A percentile compares a stretch with the other conserved stretches of the same genome.
Evolutionary conservation across 768 basidiomycete species (phyloP).

Genomic region (Plicaturopsis crispa): DNA sequence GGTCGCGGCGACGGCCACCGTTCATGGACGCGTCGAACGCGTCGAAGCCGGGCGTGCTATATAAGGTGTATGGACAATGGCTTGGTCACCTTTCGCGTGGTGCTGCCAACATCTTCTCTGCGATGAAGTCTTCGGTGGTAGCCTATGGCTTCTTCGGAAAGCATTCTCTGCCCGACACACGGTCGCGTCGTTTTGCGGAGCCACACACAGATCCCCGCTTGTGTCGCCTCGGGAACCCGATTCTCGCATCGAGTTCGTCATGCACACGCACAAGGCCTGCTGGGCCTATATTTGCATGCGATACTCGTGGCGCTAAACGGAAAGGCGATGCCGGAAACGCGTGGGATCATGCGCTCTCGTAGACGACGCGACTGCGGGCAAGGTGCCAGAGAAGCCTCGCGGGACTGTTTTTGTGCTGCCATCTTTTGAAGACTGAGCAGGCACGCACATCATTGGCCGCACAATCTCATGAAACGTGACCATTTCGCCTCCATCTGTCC

Average conservation of each 20-base stretch:
- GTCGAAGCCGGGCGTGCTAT: slow-evolving; percentile 10
- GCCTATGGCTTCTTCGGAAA: slow-evolving; percentile 48
- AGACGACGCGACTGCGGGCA: slow-evolving; percentile 9
- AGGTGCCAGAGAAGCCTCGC: slow-evolving; percentile 47
- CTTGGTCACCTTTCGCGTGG: slow-evolving; percentile 7
- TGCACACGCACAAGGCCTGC: slow-evolving; percentile 18
- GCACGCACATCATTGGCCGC: slow-evolving; percentile 19
- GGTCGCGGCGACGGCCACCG: slow-evolving; percentile 15
- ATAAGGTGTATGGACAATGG: slow-evolving; percentile 5
- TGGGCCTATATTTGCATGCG: slow-evolving; percentile 10
- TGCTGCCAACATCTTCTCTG: slow-evolving; percentile 20
- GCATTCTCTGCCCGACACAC: slow-evolving; percentile 22
- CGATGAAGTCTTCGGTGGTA: slow-evolving; percentile 29
- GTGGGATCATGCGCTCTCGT: slow-evolving; percentile 23
- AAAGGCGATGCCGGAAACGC: slow-evolving; percentile 44
- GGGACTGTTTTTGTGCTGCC: slow-evolving; percentile 23
- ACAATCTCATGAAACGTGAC: slow-evolving; percentile 13
- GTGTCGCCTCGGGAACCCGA: slow-evolving; percentile 47
- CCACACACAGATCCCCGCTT: slow-evolving; percentile 39
- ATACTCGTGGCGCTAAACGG: slow-evolving; percentile 22
- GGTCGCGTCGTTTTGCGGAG: slow-evolving; percentile 10
- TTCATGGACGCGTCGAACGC: slow-evolving; percentile 10
- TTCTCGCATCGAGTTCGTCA: slow-evolving; percentile 15
- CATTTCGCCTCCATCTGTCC: slow-evolving; percentile 23
- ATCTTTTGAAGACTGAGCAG: slow-evolving; percentile 27